phyloP scores from a whole-genome alignment of 2,329 filamentous ascomycete species.

The Colletotrichum viniferum region DNA sequence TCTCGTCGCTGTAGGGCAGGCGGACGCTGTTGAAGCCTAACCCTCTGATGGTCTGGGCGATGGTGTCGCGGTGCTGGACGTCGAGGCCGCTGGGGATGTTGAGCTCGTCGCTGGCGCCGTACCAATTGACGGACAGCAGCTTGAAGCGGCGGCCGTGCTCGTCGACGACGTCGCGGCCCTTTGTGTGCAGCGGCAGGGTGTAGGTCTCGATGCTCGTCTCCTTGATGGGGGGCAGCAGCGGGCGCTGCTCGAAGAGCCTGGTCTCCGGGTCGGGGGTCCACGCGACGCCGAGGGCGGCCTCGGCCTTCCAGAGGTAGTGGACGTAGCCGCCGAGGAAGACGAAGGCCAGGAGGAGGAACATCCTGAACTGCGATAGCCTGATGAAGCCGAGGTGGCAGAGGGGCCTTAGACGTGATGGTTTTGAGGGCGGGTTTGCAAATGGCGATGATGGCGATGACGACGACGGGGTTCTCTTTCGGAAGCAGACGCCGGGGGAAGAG shows the following conservation, averaged over 20 bases:
- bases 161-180: constrained; percentile 66
- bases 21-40: constrained; percentile 75
- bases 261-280: constrained; percentile 56
- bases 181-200: constrained; percentile 61
- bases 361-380: constrained; percentile 24
- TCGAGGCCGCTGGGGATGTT: constrained; percentile 70
- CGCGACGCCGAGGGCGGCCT: constrained; percentile 45
- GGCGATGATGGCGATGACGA: not conserved
- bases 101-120: constrained; percentile 70
- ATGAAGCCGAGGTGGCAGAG: constrained; percentile 12
- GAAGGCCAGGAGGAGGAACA: constrained; percentile 41
- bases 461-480: constrained; percentile 2
- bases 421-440: not conserved
- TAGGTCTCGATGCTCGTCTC: constrained; percentile 51
- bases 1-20: constrained; percentile 71
- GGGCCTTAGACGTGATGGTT: not conserved
- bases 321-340: constrained; percentile 40
- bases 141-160: constrained; percentile 60
- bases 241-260: constrained; percentile 51
- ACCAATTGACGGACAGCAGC: constrained; percentile 72
- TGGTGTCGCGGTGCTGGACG: constrained; percentile 63
- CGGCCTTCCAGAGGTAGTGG: constrained; percentile 48
- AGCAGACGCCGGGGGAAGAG: constrained; percentile 6
- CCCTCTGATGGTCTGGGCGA: constrained; percentile 62
- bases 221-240: constrained; percentile 48